A percentile compares a stretch with the other conserved stretches of the same genome.
These are phyloP conservation scores for Moringa oleifera DNA, from an alignment of 345 rosid genomes.

Conservation along the genomic window DNA sequence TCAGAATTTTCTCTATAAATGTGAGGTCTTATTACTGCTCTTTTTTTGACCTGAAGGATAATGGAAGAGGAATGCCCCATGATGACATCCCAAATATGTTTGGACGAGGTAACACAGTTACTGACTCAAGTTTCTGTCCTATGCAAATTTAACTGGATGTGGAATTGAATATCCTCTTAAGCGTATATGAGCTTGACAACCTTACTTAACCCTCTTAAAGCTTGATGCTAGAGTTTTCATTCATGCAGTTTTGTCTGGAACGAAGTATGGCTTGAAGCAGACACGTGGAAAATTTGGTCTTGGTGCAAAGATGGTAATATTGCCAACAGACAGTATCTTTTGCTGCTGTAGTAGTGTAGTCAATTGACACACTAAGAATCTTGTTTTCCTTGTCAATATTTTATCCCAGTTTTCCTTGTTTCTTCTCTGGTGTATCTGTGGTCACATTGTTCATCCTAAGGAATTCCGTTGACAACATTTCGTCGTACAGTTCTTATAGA, in stretches of 20 bases:
- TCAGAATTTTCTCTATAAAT: not conserved
- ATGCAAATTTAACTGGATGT: not conserved
- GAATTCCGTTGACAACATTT: too few species aligned
- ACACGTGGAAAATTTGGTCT: conserved; percentile 99
- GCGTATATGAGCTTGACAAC: not conserved
- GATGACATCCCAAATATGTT: conserved; percentile 99
- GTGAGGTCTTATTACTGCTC: conserved; percentile 2
- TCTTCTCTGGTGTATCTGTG: not conserved
- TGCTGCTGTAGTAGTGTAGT: too few species aligned
- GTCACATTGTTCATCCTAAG: not conserved
- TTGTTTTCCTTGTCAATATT: conserved; percentile 2
- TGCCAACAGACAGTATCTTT: not conserved
- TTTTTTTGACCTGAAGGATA: conserved; percentile 56
- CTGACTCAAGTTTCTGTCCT: conserved; percentile 3
- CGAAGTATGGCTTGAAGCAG: conserved; percentile 96
- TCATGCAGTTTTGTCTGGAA: conserved; percentile 79
- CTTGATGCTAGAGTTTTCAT: conserved; percentile 20
- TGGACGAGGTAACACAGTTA: conserved; percentile 56
- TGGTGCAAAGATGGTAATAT: conserved; percentile 93
- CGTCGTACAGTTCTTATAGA: too few species aligned
- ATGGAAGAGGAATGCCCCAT: conserved; percentile 99
- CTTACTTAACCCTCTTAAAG: not conserved
- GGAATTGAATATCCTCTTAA: not conserved
- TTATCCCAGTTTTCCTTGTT: not conserved
- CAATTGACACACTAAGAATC: too few species aligned